Conservation (phyloP, 2,329 filamentous ascomycete species). For the Teratosphaeria viscida region DNA sequence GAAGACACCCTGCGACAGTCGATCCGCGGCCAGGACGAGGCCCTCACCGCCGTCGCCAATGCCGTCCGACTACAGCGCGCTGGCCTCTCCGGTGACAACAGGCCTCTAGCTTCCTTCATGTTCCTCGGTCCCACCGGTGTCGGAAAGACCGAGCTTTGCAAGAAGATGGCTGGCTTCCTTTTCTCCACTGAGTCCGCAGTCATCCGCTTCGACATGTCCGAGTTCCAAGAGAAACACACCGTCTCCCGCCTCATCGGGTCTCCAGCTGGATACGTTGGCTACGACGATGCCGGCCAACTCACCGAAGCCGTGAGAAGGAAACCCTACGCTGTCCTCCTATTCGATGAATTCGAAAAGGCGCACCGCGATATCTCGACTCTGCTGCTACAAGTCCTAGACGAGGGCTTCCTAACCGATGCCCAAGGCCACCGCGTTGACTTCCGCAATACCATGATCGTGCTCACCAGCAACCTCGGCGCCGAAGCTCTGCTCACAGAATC, state of each 20-base stretch:
- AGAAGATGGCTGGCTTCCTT: constrained; percentile 85
- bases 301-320: constrained; percentile 92
- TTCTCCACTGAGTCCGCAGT: constrained; percentile 89
- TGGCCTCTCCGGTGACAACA: constrained; percentile 81
- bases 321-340: constrained; percentile 86
- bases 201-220: constrained; percentile 92
- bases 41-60: constrained; percentile 79
- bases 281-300: constrained; percentile 91
- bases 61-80: constrained; percentile 90
- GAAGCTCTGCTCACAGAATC: constrained; percentile 60
- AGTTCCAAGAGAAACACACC: constrained; percentile 96
- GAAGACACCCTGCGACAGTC: constrained; percentile 76
- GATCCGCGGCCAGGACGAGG: constrained; percentile 88
- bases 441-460: constrained; percentile 88
- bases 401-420: constrained; percentile 88
- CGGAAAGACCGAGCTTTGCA: constrained; percentile 94
- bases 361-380: constrained; percentile 90
- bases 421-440: constrained; percentile 97
- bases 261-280: constrained; percentile 90
- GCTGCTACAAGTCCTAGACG: constrained; percentile 86
- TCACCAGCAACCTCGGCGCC: constrained; percentile 91
- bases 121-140: constrained; percentile 95
- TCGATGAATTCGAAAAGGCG: constrained; percentile 97
- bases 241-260: constrained; percentile 86
- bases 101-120: constrained; percentile 90